Conservation (phyloP, 2,329 filamentous ascomycete genomes). For the Keithomyces neogunnii region DNA sequence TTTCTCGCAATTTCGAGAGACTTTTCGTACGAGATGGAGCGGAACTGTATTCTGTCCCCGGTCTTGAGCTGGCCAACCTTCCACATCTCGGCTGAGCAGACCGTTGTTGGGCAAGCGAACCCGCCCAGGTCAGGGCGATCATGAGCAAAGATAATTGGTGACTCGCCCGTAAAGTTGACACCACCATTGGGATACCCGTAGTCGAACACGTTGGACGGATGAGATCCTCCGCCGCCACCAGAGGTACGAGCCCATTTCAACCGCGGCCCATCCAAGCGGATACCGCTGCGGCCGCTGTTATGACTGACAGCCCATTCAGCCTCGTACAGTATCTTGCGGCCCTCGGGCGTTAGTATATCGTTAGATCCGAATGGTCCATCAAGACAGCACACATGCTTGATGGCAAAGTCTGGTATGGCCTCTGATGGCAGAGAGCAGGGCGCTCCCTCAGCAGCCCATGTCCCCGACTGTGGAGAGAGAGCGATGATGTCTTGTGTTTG, state of each 20-base stretch:
- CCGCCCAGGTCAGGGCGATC: slow-evolving; percentile 26
- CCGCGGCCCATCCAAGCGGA: slow-evolving; percentile 49
- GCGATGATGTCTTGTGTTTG: slow-evolving; percentile 24
- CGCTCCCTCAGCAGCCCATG: not conserved
- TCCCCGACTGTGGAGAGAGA: not conserved
- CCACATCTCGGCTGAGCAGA: slow-evolving; percentile 25
- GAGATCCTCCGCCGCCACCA: slow-evolving; percentile 54
- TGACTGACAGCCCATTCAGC: slow-evolving; percentile 53
- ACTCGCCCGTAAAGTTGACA: slow-evolving; percentile 26
- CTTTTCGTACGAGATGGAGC: not conserved
- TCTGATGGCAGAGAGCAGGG: slow-evolving; percentile 4
- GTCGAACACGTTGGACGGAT: slow-evolving; percentile 41
- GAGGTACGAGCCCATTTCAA: slow-evolving; percentile 50
- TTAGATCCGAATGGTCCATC: slow-evolving; percentile 23
- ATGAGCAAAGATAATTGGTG: slow-evolving; percentile 22
- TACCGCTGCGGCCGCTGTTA: slow-evolving; percentile 51
- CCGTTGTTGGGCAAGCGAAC: slow-evolving; percentile 19
- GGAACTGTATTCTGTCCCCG: slow-evolving; percentile 15
- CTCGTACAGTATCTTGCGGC: slow-evolving; percentile 47
- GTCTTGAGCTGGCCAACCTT: slow-evolving; percentile 26
- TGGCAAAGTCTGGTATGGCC: slow-evolving; percentile 6
- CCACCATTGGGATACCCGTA: slow-evolving; percentile 34
- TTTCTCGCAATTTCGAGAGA: not conserved
- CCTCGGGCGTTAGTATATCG: slow-evolving; percentile 30
- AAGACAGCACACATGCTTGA: slow-evolving; percentile 16